A percentile compares a stretch with the other conserved stretches of the same genome.
These are phyloP conservation scores for Suillus americanus DNA, from an alignment of 768 basidiomycete genomes.

Conservation along the genomic window DNA sequence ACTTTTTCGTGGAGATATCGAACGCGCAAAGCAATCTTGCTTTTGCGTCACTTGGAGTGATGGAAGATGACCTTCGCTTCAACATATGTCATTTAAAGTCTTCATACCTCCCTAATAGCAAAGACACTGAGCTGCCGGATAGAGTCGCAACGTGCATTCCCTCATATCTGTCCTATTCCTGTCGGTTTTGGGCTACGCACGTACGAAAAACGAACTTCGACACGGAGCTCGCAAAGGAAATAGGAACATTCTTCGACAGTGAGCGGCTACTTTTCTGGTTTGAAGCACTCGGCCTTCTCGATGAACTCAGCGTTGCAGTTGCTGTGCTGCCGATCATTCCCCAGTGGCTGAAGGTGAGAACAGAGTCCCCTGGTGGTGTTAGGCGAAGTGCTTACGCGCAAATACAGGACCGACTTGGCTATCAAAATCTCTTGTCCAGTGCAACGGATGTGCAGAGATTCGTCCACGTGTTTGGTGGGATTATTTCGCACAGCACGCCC, in stretches of 20 bases:
- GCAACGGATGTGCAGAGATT: constrained; percentile 14
- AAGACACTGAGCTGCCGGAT: constrained; percentile 12
- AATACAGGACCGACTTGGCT: background rate
- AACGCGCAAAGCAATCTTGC: background rate
- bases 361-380: background rate
- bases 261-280: constrained; percentile 12
- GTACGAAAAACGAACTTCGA: background rate
- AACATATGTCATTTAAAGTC: constrained; percentile 35
- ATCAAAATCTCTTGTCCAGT: background rate
- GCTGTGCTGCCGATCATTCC: background rate
- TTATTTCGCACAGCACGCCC: constrained; percentile 18
- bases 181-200: constrained; percentile 14
- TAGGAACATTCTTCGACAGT: background rate
- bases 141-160: constrained; percentile 4
- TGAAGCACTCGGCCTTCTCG: constrained; percentile 2
- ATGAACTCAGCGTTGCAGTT: background rate
- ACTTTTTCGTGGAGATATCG: constrained; percentile 14
- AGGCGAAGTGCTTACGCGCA: background rate
- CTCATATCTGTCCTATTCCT: constrained; percentile 9
- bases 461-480: constrained; percentile 10
- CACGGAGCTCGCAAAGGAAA: background rate
- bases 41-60: constrained; percentile 20
- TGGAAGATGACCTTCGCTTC: constrained; percentile 32
- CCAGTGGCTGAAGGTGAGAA: background rate
- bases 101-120: constrained; percentile 28